Conservation (phyloP, 2,329 filamentous ascomycete species). For the Alternaria brassicicola region DNA sequence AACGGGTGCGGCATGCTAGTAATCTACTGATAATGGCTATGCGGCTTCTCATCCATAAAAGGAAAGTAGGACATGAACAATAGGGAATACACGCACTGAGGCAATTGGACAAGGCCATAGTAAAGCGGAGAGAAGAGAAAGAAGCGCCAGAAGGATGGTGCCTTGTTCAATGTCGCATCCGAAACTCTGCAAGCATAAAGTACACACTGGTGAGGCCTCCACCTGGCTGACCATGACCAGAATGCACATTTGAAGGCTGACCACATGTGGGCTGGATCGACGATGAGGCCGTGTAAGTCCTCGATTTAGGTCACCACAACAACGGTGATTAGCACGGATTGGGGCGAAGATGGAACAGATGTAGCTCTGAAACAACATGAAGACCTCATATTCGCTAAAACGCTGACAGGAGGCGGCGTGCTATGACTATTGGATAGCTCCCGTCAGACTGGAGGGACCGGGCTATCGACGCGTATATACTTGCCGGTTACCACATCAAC, state of each 20-base stretch:
- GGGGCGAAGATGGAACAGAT: slow-evolving; percentile 6
- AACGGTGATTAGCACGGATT: slow-evolving; percentile 7
- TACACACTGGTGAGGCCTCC: slow-evolving; percentile 32
- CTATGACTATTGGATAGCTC: slow-evolving; percentile 4
- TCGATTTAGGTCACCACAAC: slow-evolving; percentile 20
- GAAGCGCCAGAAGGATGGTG: slow-evolving; percentile 12
- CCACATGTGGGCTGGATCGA: slow-evolving; percentile 14
- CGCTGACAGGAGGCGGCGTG: slow-evolving; percentile 13
- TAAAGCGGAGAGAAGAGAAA: slow-evolving; percentile 12
- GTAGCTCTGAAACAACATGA: background rate
- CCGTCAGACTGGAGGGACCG: slow-evolving; percentile 3
- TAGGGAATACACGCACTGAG: background rate
- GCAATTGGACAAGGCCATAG: slow-evolving; percentile 5
- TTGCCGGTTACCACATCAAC: too few species aligned
- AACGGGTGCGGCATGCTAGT: background rate
- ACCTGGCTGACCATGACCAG: slow-evolving; percentile 10
- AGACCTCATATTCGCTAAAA: slow-evolving; percentile 6
- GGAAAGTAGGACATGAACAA: background rate
- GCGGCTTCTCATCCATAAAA: slow-evolving; percentile 13
- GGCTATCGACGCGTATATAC: background rate
- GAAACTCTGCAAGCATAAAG: slow-evolving; percentile 24
- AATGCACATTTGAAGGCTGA: slow-evolving; percentile 24
- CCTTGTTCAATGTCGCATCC: slow-evolving; percentile 9
- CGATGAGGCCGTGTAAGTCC: slow-evolving; percentile 25
- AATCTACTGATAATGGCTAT: slow-evolving; percentile 21